Percentiles rank a stretch among this genome's conserved stretches.
Conservation (phyloP, 2,329 filamentous ascomycete genomes). For the Tolypocladium cylindrosporum region DNA sequence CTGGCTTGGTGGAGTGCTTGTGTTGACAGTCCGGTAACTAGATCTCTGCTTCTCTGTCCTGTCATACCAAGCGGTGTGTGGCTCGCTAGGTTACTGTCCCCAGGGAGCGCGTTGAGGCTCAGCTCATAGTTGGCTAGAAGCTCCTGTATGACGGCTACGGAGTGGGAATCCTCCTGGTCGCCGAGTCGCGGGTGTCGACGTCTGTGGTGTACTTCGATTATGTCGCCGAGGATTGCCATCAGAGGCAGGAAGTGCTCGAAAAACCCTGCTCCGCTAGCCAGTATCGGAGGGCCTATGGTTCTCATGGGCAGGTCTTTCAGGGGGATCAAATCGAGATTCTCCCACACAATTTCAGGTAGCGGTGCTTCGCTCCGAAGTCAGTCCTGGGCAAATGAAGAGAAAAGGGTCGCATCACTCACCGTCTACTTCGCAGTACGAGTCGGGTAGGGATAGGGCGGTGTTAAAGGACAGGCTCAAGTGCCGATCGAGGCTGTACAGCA, state of each 20-base stretch:
- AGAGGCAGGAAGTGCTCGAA: slow-evolving; percentile 41
- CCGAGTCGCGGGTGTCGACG: slow-evolving; percentile 32
- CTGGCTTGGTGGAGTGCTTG: background rate
- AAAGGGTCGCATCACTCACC: slow-evolving; percentile 11
- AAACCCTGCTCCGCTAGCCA: slow-evolving; percentile 30
- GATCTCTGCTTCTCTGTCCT: background rate
- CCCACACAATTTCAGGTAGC: slow-evolving; percentile 29
- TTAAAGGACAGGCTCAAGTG: slow-evolving; percentile 39
- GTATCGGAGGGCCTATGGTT: slow-evolving; percentile 26
- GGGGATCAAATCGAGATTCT: slow-evolving; percentile 23
- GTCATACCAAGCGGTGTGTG: slow-evolving; percentile 2
- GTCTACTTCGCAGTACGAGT: slow-evolving; percentile 33
- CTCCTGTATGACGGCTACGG: slow-evolving; percentile 22
- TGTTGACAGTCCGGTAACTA: slow-evolving; percentile 6
- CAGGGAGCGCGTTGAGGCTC: slow-evolving; percentile 22
- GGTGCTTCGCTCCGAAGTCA: slow-evolving; percentile 15
- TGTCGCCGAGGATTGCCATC: slow-evolving; percentile 37
- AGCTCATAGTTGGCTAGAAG: slow-evolving; percentile 27
- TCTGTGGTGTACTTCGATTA: slow-evolving; percentile 35
- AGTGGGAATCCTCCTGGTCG: slow-evolving; percentile 20
- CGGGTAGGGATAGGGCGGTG: slow-evolving; percentile 29
- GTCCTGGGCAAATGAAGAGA: background rate
- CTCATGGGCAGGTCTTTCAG: slow-evolving; percentile 20
- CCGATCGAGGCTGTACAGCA: slow-evolving; percentile 35
- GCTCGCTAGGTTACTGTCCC: slow-evolving; percentile 9